Base-by-base conservation (phyloP, 1,284 basidiomycete genomes). In the Puccinia horiana region DNA sequence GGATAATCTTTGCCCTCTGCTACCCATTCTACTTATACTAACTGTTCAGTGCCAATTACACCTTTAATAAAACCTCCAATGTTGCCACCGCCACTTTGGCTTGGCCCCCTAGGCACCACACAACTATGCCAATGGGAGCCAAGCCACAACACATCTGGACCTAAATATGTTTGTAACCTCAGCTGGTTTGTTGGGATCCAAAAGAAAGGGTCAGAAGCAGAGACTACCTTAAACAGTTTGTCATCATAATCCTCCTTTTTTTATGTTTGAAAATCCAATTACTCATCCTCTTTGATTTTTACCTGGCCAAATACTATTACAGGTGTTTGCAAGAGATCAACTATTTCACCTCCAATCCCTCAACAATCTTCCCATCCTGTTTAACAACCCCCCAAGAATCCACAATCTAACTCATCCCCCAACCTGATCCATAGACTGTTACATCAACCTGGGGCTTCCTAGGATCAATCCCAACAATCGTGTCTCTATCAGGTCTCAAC, bases 301-400 rank as follows among this genome's bases (percentile, higher is more conserved):
- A 8, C 9, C 29, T 35, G 44, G 35, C 11, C 12, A 52, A 67
- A 72, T 29, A 61, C 72, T 82, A n/a, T n/a, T n/a, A 23, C 84
- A 94, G 93, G 88, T 97, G 97, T 88, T 89, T 99, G 52, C 96
- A 98, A 88, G 96, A 99, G 89, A 94, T 99, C 85, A 94, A 94
- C 11, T 99, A 99, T 87, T 89, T 99, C 76, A 99, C 96, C 0
- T 98, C 95, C 1, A 52, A 90, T 99, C 49, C 94, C 95, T 0
- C 83, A 83, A 35, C 84, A 84, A 61, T 85, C 85, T 47, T 83
- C 84, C 32, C 78, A 85, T 84, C 5, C 84, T 67, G 61, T 49
- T 26, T 32, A 42, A 26, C 58, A 67, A 32, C 44, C 76, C 42
- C 32, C n/a, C 77, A 54, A 61, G 37, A 37, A 35, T 70, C 54